Conservation (phyloP, 2,329 filamentous ascomycete genomes). For the Decorospora gaudefroyi region DNA sequence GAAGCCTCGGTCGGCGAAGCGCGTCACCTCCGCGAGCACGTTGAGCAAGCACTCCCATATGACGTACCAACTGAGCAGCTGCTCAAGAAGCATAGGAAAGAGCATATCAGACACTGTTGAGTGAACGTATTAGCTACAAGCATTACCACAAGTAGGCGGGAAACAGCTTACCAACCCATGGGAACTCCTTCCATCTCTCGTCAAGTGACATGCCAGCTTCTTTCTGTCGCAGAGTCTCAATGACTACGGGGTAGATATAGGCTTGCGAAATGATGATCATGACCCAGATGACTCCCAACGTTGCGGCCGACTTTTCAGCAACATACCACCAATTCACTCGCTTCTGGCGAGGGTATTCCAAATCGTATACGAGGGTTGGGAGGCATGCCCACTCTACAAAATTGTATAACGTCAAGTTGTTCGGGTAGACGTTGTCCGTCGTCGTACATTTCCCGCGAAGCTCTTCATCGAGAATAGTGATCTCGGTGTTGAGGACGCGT, state of each 20-base stretch:
- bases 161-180: slow-evolving; percentile 59
- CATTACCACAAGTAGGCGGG: neutral
- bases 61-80: slow-evolving; percentile 76
- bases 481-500: slow-evolving; percentile 68
- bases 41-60: slow-evolving; percentile 74
- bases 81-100: slow-evolving; percentile 79
- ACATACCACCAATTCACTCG: slow-evolving; percentile 75
- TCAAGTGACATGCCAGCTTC: slow-evolving; percentile 65
- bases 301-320: slow-evolving; percentile 70
- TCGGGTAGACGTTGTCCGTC: slow-evolving; percentile 62
- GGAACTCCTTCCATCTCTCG: slow-evolving; percentile 68
- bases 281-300: slow-evolving; percentile 72
- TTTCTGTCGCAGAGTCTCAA: slow-evolving; percentile 68
- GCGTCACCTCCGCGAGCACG: slow-evolving; percentile 74
- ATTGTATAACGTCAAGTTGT: slow-evolving; percentile 67
- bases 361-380: slow-evolving; percentile 78
- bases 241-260: slow-evolving; percentile 76
- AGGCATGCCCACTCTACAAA: slow-evolving; percentile 75
- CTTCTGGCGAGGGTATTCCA: slow-evolving; percentile 74
- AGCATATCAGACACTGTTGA: slow-evolving; percentile 66
- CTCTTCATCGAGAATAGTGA: slow-evolving; percentile 67
- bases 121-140: neutral
- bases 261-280: slow-evolving; percentile 80
- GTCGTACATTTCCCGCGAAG: slow-evolving; percentile 65
- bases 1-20: slow-evolving; percentile 77